phyloP scores from a whole-genome alignment of 2,329 filamentous ascomycete genomes.

The Apiospora koreana region DNA sequence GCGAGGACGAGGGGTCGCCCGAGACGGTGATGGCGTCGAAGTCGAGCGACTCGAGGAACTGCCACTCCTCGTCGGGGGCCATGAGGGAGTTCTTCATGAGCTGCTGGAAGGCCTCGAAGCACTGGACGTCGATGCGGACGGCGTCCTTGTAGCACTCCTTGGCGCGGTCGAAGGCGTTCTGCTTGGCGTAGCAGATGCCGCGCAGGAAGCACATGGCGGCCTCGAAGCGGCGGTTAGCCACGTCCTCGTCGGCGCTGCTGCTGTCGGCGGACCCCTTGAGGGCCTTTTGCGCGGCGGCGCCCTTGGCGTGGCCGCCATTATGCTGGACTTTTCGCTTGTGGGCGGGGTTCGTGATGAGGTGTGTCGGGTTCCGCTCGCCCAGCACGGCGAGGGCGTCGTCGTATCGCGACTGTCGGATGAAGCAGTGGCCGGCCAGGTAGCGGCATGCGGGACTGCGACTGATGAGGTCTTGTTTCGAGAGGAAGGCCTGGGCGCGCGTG shows the following conservation, averaged over 20 bases:
- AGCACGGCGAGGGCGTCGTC: conserved; percentile 85
- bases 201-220: conserved; percentile 96
- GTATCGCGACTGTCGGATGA: conserved; percentile 87
- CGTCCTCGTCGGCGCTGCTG: conserved; percentile 61
- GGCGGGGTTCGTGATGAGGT: conserved; percentile 69
- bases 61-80: conserved; percentile 85
- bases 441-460: conserved; percentile 81
- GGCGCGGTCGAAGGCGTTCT: conserved; percentile 94
- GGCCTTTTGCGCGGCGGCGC: conserved; percentile 21
- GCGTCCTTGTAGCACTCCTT: conserved; percentile 99
- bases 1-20: conserved; percentile 66
- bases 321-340: conserved; percentile 74
- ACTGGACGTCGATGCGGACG: conserved; percentile 94
- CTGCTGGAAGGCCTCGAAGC: conserved; percentile 97
- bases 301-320: conserved; percentile 34
- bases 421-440: conserved; percentile 91
- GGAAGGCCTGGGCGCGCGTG: conserved; percentile 83
- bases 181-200: conserved; percentile 92
- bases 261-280: conserved; percentile 32
- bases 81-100: conserved; percentile 96
- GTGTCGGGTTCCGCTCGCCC: conserved; percentile 90
- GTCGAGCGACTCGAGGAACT: conserved; percentile 83
- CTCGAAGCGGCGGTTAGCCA: conserved; percentile 80
- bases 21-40: conserved; percentile 78
- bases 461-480: conserved; percentile 81